Percentiles rank a stretch among this genome's conserved stretches.
phyloP scores from a whole-genome alignment of 2,329 filamentous ascomycete genomes.

The Fusarium sarcochroum region DNA sequence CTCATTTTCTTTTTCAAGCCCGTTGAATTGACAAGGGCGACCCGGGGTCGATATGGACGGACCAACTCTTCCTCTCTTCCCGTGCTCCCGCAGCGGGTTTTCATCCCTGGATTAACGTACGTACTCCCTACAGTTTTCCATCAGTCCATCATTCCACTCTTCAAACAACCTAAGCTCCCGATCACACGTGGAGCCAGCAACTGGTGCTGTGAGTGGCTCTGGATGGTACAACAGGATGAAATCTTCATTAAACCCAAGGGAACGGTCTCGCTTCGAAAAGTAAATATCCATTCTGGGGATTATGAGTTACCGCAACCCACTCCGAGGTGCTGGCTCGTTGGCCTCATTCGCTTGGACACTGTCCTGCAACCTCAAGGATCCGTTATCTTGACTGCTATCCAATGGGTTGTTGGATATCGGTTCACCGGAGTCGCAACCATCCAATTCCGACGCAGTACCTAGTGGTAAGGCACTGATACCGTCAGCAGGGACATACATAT shows the following conservation, averaged over 20 bases:
- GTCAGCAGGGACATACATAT: conserved; percentile 20
- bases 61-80: conserved; percentile 34
- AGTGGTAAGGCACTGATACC: conserved; percentile 25
- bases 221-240: conserved; percentile 15
- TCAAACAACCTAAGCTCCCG: conserved; percentile 27
- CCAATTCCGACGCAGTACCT: conserved; percentile 8
- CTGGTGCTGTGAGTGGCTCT: conserved; percentile 24
- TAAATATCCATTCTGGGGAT: conserved; percentile 16
- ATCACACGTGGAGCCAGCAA: conserved; percentile 29
- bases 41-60: conserved; percentile 38
- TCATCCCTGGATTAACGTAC: conserved; percentile 20
- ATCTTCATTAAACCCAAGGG: conserved; percentile 22
- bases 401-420: conserved; percentile 8
- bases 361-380: conserved; percentile 21
- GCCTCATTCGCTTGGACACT: conserved; percentile 14
- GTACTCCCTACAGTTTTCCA: conserved; percentile 11
- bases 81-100: conserved; percentile 13
- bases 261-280: conserved; percentile 8
- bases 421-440: conserved; percentile 4
- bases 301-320: conserved; percentile 13
- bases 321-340: neutral
- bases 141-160: conserved; percentile 39
- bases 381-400: conserved; percentile 1
- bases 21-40: conserved; percentile 23
- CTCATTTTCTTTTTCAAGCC: conserved; percentile 23